phyloP scores from a whole-genome alignment of 2,329 filamentous ascomycete genomes.

The Podosphaera xanthii region DNA sequence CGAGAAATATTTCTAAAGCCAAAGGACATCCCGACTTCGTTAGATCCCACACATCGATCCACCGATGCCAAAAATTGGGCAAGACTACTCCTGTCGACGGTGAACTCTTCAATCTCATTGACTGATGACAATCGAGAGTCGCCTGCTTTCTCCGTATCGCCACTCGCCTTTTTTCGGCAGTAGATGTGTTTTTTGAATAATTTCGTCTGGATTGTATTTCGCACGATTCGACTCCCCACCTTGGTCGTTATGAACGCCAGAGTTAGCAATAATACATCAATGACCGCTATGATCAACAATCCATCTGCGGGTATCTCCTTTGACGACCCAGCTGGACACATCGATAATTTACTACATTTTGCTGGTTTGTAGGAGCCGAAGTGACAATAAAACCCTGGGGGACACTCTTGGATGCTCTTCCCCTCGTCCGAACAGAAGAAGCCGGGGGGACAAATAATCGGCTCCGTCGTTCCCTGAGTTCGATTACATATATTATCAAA shows the following conservation, averaged over 20 bases:
- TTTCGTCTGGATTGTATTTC: slow-evolving; percentile 15
- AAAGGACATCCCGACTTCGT: slow-evolving; percentile 29
- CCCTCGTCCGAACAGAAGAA: slow-evolving; percentile 21
- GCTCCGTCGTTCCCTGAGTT: slow-evolving; percentile 3
- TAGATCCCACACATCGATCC: slow-evolving; percentile 26
- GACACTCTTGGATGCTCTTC: slow-evolving; percentile 21
- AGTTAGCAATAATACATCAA: slow-evolving; percentile 19
- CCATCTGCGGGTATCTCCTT: slow-evolving; percentile 18
- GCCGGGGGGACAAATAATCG: slow-evolving; percentile 2
- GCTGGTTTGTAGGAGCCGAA: slow-evolving; percentile 24
- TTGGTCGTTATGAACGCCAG: slow-evolving; percentile 22
- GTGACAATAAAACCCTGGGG: slow-evolving; percentile 27
- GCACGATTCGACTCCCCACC: slow-evolving; percentile 18
- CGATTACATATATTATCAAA: neutral
- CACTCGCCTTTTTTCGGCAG: neutral
- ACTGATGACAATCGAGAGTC: neutral
- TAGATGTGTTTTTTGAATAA: slow-evolving; percentile 13
- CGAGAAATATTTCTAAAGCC: slow-evolving; percentile 27
- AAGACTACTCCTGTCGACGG: slow-evolving; percentile 17
- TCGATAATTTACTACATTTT: slow-evolving; percentile 23
- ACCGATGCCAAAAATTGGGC: slow-evolving; percentile 28
- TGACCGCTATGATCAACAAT: neutral
- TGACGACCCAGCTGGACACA: slow-evolving; percentile 22
- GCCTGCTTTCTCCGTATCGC: neutral
- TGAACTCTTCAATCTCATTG: slow-evolving; percentile 11